Evolutionary conservation across 495 filamentous ascomycete genomes (phyloP).

Genomic region (Aspergillus haitiensis): DNA sequence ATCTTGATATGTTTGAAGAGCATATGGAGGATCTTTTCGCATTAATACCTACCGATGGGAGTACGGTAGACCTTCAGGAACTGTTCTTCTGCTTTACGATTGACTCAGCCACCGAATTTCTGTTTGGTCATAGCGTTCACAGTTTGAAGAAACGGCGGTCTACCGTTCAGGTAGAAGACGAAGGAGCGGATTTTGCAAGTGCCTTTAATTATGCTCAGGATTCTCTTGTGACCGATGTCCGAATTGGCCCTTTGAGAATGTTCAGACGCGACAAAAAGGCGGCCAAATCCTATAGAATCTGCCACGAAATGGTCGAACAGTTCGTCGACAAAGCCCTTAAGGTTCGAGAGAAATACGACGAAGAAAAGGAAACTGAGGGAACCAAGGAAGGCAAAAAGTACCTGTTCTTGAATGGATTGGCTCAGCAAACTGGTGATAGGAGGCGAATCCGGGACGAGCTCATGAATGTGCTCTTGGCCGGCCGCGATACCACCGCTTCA

Average conservation of each 20-base stretch:
- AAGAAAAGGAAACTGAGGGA: conserved; percentile 13
- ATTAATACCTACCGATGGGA: conserved; percentile 31
- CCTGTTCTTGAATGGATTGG: conserved; percentile 21
- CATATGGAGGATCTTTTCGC: conserved; percentile 52
- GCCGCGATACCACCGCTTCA: conserved; percentile 63
- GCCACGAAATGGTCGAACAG: conserved; percentile 19
- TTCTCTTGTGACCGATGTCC: conserved; percentile 8
- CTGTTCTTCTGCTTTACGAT: conserved; percentile 56
- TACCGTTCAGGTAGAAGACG: conserved; percentile 1
- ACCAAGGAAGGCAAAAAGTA: conserved; percentile 7
- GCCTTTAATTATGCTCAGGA: conserved; percentile 52
- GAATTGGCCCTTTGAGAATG: conserved; percentile 13
- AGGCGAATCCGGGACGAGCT: conserved; percentile 17
- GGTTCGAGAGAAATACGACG: conserved; percentile 13
- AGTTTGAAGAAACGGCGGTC: conserved; percentile 15
- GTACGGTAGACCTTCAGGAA: conserved; percentile 52
- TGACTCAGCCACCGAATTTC: conserved; percentile 61
- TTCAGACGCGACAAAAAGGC: conserved; percentile 18
- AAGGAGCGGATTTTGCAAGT: conserved; percentile 25
- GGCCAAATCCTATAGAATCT: conserved; percentile 11
- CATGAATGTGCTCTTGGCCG: conserved; percentile 49
- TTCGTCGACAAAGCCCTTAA: conserved; percentile 19
- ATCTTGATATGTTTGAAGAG: conserved; percentile 45
- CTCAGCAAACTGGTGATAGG: conserved; percentile 18
- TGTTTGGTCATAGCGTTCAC: conserved; percentile 49